Evolutionary conservation across 768 basidiomycete genomes (phyloP), one percentile per base, ranked within the genome.

Genomic region (Kwoniella sp.): DNA sequence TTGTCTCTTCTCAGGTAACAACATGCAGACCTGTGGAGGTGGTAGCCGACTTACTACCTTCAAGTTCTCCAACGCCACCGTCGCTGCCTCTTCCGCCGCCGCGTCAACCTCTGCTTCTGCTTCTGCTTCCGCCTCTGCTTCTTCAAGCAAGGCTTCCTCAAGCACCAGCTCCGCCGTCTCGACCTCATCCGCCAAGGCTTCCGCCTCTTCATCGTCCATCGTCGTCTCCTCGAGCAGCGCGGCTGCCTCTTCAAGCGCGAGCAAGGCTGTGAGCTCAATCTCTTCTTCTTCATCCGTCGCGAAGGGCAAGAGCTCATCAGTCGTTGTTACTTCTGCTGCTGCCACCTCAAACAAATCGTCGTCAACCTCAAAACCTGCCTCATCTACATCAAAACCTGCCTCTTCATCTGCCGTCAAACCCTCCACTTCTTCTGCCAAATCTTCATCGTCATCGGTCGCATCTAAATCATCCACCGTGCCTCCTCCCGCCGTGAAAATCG

Each of bases 1-100:
- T 26, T 44, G 22, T 12, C 52, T 2, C 4, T 51, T 50, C 9
- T 6, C 29, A 61, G 61, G 61, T 48, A 64, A 69, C 58, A 40
- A 58, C 9, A 24, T 40, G 21, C 46, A 53, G 47, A 67, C 58
- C 22, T 79, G 78, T 52, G 78, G 78, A 44, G 78, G 68, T 19
- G 52, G 58, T 17, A 56, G 25, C 52, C 26, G 71, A 26, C 62
- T 79, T 29, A 67, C 63, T 33, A 69, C 67, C 22, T 78, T 68
- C 67, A 54, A 50, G 25, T 68, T 47, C 47, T 55, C 65, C 36
- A 58, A 63, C 61, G 58, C 55, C 24, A 54, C 65, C 21, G 37
- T 52, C 46, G 33, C 58, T 24, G 22, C 50, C 19, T 29, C 63
- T 40, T 24, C 59, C 25, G 48, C 63, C 29, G 33, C 60, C 17